Evolutionary conservation across 108 stramenopile genomes (phyloP).

Genomic region (Nitzschia putrida): DNA sequence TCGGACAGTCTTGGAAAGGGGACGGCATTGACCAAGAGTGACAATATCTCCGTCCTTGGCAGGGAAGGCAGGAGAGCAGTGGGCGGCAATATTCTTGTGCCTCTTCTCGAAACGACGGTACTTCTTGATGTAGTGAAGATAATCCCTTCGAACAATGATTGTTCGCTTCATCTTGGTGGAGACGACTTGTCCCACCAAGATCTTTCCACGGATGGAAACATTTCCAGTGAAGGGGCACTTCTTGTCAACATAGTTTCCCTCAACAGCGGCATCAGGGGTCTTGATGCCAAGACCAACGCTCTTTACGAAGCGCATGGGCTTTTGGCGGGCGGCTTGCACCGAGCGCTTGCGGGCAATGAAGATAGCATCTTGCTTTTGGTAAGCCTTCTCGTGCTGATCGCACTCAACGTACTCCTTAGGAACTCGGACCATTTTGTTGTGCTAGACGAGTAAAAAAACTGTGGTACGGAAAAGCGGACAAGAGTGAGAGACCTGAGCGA

Average conservation of each 20-base stretch:
- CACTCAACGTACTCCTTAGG: conserved; percentile 84
- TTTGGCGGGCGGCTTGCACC: conserved; percentile 66
- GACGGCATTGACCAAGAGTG: conserved; percentile 99
- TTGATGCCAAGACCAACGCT: conserved; percentile 99
- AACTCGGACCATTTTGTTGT: conserved; percentile 60
- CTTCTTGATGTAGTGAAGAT: conserved; percentile 98
- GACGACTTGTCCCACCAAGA: conserved; percentile 96
- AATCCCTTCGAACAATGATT: conserved; percentile 98
- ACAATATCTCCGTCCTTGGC: conserved; percentile 99
- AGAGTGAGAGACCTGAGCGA: too few species aligned
- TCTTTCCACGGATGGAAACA: conserved; percentile 97
- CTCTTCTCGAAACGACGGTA: conserved; percentile 99
- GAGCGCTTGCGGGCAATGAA: conserved; percentile 96
- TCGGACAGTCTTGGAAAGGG: conserved; percentile 98
- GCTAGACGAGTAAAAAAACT: too few species aligned
- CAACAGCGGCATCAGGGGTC: conserved; percentile 94
- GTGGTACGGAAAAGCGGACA: too few species aligned
- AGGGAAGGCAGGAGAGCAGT: conserved; percentile 96
- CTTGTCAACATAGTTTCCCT: conserved; percentile 99
- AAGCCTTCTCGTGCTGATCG: conserved; percentile 98
- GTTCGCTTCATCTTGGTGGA: conserved; percentile 99
- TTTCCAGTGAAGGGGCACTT: conserved; percentile 99
- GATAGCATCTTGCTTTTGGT: conserved; percentile 99
- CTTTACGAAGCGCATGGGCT: conserved; percentile 95
- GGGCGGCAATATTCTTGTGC: conserved; percentile 98